Base-by-base conservation (phyloP, 148 eudicot genomes). In the Amaranthus cruentus region DNA sequence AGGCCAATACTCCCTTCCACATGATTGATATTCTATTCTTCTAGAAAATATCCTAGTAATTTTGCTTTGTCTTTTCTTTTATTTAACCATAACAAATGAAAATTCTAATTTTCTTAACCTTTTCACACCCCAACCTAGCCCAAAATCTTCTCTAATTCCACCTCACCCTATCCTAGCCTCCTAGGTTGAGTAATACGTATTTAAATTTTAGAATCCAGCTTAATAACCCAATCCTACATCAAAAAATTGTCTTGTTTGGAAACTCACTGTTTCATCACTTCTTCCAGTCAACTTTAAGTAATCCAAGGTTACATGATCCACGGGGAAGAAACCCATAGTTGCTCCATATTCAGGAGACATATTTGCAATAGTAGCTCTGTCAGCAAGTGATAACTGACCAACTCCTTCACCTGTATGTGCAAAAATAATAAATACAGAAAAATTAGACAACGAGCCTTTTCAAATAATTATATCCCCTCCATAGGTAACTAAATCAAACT, bases 291-390 rank as follows among this genome's bases (percentile, higher is more conserved):
- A 86, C 76, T 88, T 91, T 43, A 93, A 86, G 68, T 93, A 93
- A 10, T 93, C 86, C 72, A 93, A 76, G 18, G 98, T 93, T 62
- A 93, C 91, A 76, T 89, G 94, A 77, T 93, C 98, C 12, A 91
- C 98, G 49, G 96, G 98, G 87, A 93, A 93, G 92, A 93, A 93
- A 38, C 98, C 96, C 98, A 93, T 93, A 74, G 95, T 93, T 57
- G 98, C 98, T 68, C 98, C 98, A 83, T 93, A 93, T 83, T 94
- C 97, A 28, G 98, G 98, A 53, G 98, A 88, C 98, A 94, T 94
- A 71, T 94, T 94, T 69, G 98, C 98, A 84, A 94, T 94, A 51
- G 98, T 93, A 47, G 98, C 98, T 81, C 98, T 91, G 74, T 93
- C 96, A 59, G 98, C 97, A 80, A 91, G 83, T 59, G 98, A 82